A percentile compares a stretch with the other conserved stretches of the same genome.
Evolutionary conservation across 2,329 filamentous ascomycete genomes (phyloP).

Genomic region (Apiospora kogelbergensis): DNA sequence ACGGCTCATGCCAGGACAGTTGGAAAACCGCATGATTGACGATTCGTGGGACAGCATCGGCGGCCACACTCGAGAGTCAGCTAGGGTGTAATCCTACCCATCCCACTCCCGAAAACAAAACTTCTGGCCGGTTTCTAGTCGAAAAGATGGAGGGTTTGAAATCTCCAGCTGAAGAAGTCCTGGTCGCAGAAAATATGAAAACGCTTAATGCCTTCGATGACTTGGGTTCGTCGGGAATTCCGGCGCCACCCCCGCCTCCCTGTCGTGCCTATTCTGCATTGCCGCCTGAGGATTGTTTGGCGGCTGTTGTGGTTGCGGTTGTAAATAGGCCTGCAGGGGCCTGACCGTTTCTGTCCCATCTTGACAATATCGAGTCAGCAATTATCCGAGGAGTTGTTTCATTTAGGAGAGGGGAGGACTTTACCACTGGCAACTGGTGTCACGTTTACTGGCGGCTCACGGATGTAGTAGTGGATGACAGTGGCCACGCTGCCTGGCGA

Average conservation of each 20-base stretch:
- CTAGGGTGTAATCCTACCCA: background rate
- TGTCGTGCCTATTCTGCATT: too few relatives aligned
- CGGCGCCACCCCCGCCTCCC: background rate
- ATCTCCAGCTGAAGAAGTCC: background rate
- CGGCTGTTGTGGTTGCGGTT: background rate
- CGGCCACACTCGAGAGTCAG: background rate
- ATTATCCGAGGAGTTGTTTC: background rate
- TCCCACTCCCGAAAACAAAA: background rate
- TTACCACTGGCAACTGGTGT: background rate
- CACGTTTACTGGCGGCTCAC: background rate
- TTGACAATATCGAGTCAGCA: background rate
- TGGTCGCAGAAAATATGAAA: background rate
- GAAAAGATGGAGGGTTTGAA: background rate
- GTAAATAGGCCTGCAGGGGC: background rate
- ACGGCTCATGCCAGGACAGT: background rate
- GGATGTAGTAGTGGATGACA: background rate
- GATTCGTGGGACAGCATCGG: background rate
- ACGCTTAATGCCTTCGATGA: background rate
- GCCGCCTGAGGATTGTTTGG: background rate
- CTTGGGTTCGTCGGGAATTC: background rate
- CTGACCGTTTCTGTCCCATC: background rate
- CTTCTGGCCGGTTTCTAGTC: background rate
- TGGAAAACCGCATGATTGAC: background rate
- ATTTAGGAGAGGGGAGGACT: background rate
- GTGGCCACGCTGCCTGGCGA: background rate